Conservation (phyloP, 176 grass and related monocot species). For the Dendrocalamus sinicus region DNA sequence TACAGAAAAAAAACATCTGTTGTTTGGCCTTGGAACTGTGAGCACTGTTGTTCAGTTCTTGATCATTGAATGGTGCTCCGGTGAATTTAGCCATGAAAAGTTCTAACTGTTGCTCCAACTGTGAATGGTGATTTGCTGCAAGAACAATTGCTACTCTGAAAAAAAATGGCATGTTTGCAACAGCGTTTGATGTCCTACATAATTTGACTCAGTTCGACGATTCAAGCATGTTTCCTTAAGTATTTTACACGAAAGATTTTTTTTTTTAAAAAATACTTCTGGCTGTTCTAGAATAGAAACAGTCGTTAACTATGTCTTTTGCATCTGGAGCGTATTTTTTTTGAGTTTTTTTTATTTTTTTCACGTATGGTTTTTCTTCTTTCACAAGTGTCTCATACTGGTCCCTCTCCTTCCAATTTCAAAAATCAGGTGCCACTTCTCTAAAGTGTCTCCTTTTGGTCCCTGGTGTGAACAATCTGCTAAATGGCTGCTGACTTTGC, state of each 20-base stretch:
- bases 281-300: not conserved
- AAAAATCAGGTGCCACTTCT: slow-evolving; percentile 8
- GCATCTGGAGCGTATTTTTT: not conserved
- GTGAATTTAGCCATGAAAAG: not conserved
- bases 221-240: too few species aligned
- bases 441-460: not conserved
- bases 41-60: not conserved
- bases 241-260: not conserved
- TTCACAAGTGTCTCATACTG: not conserved
- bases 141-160: not conserved
- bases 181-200: not conserved
- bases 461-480: not conserved
- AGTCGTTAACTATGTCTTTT: not conserved
- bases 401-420: not conserved
- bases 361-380: slow-evolving; percentile 7
- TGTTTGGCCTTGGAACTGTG: not conserved
- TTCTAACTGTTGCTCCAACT: not conserved
- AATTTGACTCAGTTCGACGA: too few species aligned
- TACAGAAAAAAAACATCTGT: too few species aligned
- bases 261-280: not conserved
- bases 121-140: not conserved
- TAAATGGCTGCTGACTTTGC: not conserved
- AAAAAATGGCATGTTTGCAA: not conserved
- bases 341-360: not conserved
- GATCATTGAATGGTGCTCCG: not conserved